Conservation (phyloP, 495 filamentous ascomycete species). For the Tuber melanosporum region DNA sequence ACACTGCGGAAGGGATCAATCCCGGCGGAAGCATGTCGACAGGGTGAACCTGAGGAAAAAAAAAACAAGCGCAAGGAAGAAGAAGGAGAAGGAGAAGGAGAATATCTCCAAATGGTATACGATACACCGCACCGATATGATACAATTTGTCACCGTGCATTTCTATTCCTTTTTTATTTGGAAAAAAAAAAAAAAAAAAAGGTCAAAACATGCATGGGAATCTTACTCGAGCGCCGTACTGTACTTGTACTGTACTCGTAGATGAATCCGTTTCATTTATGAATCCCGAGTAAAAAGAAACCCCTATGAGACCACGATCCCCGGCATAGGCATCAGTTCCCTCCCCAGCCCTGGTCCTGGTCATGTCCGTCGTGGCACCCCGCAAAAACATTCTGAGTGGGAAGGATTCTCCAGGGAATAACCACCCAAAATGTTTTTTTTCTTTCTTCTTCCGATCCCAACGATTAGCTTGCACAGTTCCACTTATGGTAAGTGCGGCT, state of each 20-base stretch:
- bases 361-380: background rate
- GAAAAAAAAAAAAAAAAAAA: too few species aligned
- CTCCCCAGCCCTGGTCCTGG: background rate
- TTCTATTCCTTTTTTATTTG: background rate
- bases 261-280: background rate
- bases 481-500: background rate
- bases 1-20: background rate
- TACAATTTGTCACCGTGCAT: background rate
- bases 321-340: background rate
- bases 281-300: slow-evolving; percentile 1
- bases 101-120: background rate
- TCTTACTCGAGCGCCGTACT: background rate
- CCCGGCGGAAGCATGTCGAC: background rate
- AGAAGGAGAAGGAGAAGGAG: background rate
- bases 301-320: background rate
- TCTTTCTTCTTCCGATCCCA: too few species aligned
- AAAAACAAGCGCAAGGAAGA: too few species aligned
- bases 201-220: background rate
- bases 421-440: too few species aligned
- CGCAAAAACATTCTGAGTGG: background rate
- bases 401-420: background rate
- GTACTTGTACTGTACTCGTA: too few species aligned
- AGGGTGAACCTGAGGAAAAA: too few species aligned
- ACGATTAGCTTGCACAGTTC: too few species aligned
- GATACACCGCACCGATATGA: background rate